Evolutionary conservation across 2,329 filamentous ascomycete genomes (phyloP).

Genomic region (Epicoccum sorghinum): DNA sequence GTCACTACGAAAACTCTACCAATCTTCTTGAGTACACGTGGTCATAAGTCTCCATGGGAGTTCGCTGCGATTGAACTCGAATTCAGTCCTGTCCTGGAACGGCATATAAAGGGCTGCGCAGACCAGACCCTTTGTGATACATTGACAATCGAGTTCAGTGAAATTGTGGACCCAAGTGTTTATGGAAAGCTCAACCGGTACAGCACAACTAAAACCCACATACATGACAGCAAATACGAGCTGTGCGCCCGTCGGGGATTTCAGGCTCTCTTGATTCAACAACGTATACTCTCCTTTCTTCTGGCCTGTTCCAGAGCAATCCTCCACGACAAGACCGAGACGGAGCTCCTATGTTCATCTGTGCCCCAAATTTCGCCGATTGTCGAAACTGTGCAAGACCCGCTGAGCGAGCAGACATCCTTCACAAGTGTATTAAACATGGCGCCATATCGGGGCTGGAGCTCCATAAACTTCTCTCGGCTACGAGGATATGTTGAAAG

Average conservation of each 20-base stretch:
- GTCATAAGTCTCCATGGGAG: slow-evolving; percentile 1
- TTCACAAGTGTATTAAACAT: slow-evolving; percentile 1
- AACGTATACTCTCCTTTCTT: slow-evolving; percentile 6
- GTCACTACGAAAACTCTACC: slow-evolving; percentile 3
- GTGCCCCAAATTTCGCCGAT: neutral
- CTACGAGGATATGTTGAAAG: neutral
- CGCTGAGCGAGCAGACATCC: neutral
- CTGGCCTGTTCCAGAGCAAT: slow-evolving; percentile 1
- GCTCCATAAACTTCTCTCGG: neutral
- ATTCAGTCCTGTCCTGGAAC: neutral
- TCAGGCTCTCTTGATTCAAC: slow-evolving; percentile 1
- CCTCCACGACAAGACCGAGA: neutral
- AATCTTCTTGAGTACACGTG: slow-evolving; percentile 9
- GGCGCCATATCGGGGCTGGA: slow-evolving; percentile 4
- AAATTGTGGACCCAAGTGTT: neutral
- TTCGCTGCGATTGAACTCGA: slow-evolving; percentile 2
- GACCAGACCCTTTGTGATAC: neutral
- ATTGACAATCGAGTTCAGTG: neutral
- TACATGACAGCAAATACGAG: neutral
- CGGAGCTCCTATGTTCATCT: neutral
- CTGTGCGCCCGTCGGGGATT: neutral
- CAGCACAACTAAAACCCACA: too few relatives aligned
- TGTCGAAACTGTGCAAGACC: neutral
- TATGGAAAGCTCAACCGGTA: neutral
- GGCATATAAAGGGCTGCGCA: neutral